A percentile compares a stretch with the other conserved stretches of the same genome.
These are phyloP conservation scores for Helotiales sp. DNA, from an alignment of 2,329 filamentous ascomycete species.

Conservation along the genomic window DNA sequence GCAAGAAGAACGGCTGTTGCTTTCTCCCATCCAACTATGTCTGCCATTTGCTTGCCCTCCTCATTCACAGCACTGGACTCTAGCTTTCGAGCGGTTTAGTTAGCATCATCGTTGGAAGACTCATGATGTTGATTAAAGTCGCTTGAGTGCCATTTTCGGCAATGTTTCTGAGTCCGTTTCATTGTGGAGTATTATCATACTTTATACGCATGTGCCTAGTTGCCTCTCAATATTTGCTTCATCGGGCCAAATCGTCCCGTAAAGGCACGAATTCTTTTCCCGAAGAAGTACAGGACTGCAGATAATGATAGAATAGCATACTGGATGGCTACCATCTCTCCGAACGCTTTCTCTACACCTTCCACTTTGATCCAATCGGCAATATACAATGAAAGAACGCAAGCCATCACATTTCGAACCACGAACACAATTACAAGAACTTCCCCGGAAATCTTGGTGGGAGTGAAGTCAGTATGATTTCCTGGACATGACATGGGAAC, in stretches of 20 bases:
- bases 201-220: too few relatives aligned
- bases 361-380: constrained; percentile 26
- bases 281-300: constrained; percentile 8
- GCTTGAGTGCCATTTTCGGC: too few relatives aligned
- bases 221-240: constrained; percentile 4
- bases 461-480: not conserved
- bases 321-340: constrained; percentile 26
- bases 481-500: too few relatives aligned
- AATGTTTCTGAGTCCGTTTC: too few relatives aligned
- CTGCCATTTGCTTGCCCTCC: too few relatives aligned
- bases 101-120: too few relatives aligned
- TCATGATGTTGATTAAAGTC: too few relatives aligned
- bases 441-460: constrained; percentile 27
- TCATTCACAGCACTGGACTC: too few relatives aligned
- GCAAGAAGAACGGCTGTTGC: too few relatives aligned
- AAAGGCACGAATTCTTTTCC: constrained; percentile 7
- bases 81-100: too few relatives aligned
- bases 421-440: constrained; percentile 35
- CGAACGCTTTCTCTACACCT: constrained; percentile 28
- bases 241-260: constrained; percentile 14
- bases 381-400: constrained; percentile 32
- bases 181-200: too few relatives aligned
- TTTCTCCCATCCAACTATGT: too few relatives aligned
- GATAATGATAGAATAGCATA: constrained; percentile 9
- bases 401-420: constrained; percentile 30